Percentiles rank a stretch among this genome's conserved stretches.
phyloP scores from a whole-genome alignment of 2,329 filamentous ascomycete genomes.

The Rhynchosporium agropyri region DNA sequence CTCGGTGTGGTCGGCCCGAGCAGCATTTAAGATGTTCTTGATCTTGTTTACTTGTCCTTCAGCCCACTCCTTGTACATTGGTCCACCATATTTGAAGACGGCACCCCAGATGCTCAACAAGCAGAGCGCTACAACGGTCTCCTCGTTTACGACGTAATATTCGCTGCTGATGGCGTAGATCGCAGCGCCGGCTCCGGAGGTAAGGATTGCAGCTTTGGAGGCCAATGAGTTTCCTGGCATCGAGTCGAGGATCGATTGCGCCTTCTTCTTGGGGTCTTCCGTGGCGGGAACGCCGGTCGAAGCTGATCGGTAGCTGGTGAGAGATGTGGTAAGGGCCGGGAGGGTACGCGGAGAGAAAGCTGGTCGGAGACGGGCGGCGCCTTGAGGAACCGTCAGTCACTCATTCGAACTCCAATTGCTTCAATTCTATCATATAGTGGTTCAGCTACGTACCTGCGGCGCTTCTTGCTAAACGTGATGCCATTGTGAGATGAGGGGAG shows the following conservation, averaged over 20 bases:
- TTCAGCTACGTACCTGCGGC: slow-evolving; percentile 76
- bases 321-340: slow-evolving; percentile 71
- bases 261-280: slow-evolving; percentile 94
- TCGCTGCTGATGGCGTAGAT: slow-evolving; percentile 98
- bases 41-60: slow-evolving; percentile 88
- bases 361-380: slow-evolving; percentile 88
- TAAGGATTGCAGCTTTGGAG: slow-evolving; percentile 97
- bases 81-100: slow-evolving; percentile 91
- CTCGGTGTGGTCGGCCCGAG: slow-evolving; percentile 90
- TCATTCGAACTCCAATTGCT: slow-evolving; percentile 33
- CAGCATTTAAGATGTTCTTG: slow-evolving; percentile 91
- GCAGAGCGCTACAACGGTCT: slow-evolving; percentile 91
- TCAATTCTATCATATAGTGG: slow-evolving; percentile 14
- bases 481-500: slow-evolving; percentile 78
- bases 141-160: slow-evolving; percentile 99
- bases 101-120: slow-evolving; percentile 91
- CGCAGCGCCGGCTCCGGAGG: slow-evolving; percentile 84
- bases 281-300: slow-evolving; percentile 70
- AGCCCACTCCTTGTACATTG: slow-evolving; percentile 91
- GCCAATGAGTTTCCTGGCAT: slow-evolving; percentile 89
- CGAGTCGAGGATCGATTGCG: slow-evolving; percentile 90
- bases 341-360: slow-evolving; percentile 73
- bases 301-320: slow-evolving; percentile 66
- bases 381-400: slow-evolving; percentile 48
- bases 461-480: slow-evolving; percentile 94